Conservation (phyloP, 768 basidiomycete species). For the Guyanaporus albipodus region DNA sequence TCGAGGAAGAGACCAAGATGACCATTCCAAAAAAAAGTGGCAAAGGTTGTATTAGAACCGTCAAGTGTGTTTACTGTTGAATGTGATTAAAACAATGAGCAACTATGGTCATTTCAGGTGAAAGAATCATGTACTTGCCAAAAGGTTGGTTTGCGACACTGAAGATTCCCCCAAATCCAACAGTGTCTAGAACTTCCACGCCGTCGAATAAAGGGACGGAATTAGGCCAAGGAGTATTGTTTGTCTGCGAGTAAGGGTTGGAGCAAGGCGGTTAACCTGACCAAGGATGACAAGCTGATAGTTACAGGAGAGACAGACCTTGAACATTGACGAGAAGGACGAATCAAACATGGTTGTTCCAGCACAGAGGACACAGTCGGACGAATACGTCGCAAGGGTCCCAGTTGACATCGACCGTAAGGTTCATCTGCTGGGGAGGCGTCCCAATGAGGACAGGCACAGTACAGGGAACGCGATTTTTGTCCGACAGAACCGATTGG, state of each 20-base stretch:
- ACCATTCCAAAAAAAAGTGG: conserved; percentile 16
- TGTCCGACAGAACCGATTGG: conserved; percentile 11
- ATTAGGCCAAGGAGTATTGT: conserved; percentile 10
- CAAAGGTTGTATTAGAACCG: conserved; percentile 11
- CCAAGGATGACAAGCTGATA: background rate
- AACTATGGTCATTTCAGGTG: background rate
- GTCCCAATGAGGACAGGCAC: conserved; percentile 22
- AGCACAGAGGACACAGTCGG: conserved; percentile 26
- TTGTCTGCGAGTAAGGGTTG: conserved; percentile 11
- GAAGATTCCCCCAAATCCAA: conserved; percentile 21
- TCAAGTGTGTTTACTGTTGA: conserved; percentile 21
- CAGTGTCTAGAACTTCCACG: conserved; percentile 14
- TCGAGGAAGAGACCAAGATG: conserved; percentile 24
- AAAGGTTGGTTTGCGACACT: conserved; percentile 12
- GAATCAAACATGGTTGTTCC: conserved; percentile 20
- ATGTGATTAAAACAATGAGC: background rate
- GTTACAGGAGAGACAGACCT: conserved; percentile 13
- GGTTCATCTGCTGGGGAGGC: conserved; percentile 25
- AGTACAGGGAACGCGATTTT: conserved; percentile 9
- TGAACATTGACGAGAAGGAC: conserved; percentile 21
- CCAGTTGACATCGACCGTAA: conserved; percentile 19
- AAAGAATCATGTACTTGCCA: conserved; percentile 1
- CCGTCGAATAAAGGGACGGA: conserved; percentile 19
- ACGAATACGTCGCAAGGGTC: conserved; percentile 13
- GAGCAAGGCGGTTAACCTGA: background rate